Evolutionary conservation across 1,284 basidiomycete species (phyloP), one percentile per base, ranked within the genome.

Genomic region (Leucoagaricus sp.): DNA sequence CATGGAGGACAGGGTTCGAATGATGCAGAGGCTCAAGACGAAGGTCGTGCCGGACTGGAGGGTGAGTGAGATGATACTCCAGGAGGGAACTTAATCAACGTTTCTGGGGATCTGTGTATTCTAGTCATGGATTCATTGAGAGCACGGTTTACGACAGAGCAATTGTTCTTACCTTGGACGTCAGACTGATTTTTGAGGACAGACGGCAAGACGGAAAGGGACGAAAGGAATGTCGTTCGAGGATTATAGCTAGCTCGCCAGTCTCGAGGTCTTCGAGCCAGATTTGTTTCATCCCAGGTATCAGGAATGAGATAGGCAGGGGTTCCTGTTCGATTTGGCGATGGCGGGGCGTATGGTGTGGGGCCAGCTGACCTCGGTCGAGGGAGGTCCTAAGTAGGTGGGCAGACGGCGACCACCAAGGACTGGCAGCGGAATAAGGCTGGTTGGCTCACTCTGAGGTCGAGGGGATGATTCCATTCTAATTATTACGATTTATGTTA

Each of bases 161-260:
- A 29, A 1, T 5, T 13, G n/a, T 3, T n/a, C 47, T 17, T 10
- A 68, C 67, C 65, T 61, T 57, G 56, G 4, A 69, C 64, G 57
- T 61, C 61, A 15, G 60, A 62, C 49, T 59, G 47, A 36, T 50
- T 58, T 59, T 62, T 68, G 31, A 59, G 46, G 8, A 26, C 50
- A 5, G 64, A 60, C 19, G 64, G 57, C 47, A 60, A 61, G 8
- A 60, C 55, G 6, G 64, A 49, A 17, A 67, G 29, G 9, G 49
- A 46, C 4, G 55, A 50, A 29, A 55, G 42, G 17, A 52, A 57
- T 38, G 63, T 63, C 0, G 62, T 49, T 17, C 65, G 56, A 12
- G 67, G 61, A 26, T 66, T 64, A 59, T 71, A 76, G 49, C 73
- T 72, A 3, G 65, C 60, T 21, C 73, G 65, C 75, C 75, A 76